Evolutionary conservation across 2,329 filamentous ascomycete species (phyloP), one percentile per base, ranked within the genome.

Genomic region (Fusarium pseudonygamai): DNA sequence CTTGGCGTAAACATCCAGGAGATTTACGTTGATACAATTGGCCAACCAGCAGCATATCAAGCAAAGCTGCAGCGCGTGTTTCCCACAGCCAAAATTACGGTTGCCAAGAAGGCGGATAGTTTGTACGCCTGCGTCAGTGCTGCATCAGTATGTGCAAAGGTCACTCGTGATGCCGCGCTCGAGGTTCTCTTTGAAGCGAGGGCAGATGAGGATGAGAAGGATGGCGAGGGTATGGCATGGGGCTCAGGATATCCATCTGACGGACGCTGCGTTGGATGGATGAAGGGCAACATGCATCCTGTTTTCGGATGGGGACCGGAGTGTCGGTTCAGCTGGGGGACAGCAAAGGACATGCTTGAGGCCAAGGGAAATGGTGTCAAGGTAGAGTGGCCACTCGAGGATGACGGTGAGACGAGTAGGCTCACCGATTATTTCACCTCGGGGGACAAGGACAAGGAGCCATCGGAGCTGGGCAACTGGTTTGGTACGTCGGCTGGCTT

Each of bases 11-110:
- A 97, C 80, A 86, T 98, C 9, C 89, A 87, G 64, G 94, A 98
- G 82, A 93, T 99, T 58, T 99, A 95, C 81, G 95, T 99, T 80
- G 96, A 99, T 83, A 98, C 96, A 6, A 93, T 98, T 79, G 96
- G 96, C 39, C 92, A 88, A 63, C 95, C 96, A 4, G 90, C 89
- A 24, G 85, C 90, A 8, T 97, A 98, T 85, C 95, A 98, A 85
- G 90, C 89, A 79, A 94, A 92, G 79, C 86, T 99, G 60, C 93
- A 96, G 83, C 87, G 91, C 68, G 87, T 97, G 59, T 98, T 98
- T 81, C 96, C 96, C 4, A 92, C 91, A 0, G 84, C 91, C 45
- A 89, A 87, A 69, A 89, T 96, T 77, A 94, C 91, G 4, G 93
- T 96, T 40, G 92, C 93, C 34, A 95, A 95, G 80, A 98, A 98